Percentiles rank a stretch among this genome's conserved stretches.
Conservation (phyloP, 495 filamentous ascomycete species). For the Talaromyces proteolyticus region DNA sequence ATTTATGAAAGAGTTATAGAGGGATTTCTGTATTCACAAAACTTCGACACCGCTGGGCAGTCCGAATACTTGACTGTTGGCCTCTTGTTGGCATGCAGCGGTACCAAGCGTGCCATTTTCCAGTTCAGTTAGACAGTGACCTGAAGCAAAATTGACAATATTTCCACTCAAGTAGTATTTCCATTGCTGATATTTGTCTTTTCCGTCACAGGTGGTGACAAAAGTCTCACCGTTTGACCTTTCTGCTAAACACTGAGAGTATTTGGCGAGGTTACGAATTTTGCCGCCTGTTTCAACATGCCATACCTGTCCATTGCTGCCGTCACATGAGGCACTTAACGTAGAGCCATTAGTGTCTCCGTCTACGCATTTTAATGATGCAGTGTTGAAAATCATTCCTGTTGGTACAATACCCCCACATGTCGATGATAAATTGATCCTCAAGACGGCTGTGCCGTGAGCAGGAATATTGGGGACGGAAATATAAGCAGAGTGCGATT, state of each 20-base stretch:
- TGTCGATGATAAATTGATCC: conserved; percentile 11
- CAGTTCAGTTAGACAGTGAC: conserved; percentile 14
- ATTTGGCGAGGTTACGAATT: conserved; percentile 1
- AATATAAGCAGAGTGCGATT: conserved; percentile 7
- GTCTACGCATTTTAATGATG: conserved; percentile 21
- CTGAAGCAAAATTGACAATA: conserved; percentile 14
- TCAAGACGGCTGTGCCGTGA: conserved; percentile 20
- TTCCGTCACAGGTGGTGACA: conserved; percentile 11
- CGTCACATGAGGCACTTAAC: conserved; percentile 16
- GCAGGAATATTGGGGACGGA: conserved; percentile 12
- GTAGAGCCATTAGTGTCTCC: conserved; percentile 4
- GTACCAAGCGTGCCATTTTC: background rate
- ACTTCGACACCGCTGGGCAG: conserved; percentile 20
- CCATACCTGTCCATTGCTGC: conserved; percentile 20
- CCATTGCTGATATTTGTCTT: conserved; percentile 13
- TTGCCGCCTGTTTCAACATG: conserved; percentile 2
- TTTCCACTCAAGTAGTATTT: conserved; percentile 20
- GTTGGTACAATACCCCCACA: conserved; percentile 17
- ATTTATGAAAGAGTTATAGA: no score
- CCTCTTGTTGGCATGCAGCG: conserved; percentile 12
- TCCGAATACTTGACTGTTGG: conserved; percentile 23
- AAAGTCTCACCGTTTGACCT: conserved; percentile 14
- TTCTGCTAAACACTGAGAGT: conserved; percentile 18
- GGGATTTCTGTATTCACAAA: no score
- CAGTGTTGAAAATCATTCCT: conserved; percentile 25